Evolutionary conservation across 495 filamentous ascomycete genomes (phyloP).

Genomic region (Antarctomyces pellizariae): DNA sequence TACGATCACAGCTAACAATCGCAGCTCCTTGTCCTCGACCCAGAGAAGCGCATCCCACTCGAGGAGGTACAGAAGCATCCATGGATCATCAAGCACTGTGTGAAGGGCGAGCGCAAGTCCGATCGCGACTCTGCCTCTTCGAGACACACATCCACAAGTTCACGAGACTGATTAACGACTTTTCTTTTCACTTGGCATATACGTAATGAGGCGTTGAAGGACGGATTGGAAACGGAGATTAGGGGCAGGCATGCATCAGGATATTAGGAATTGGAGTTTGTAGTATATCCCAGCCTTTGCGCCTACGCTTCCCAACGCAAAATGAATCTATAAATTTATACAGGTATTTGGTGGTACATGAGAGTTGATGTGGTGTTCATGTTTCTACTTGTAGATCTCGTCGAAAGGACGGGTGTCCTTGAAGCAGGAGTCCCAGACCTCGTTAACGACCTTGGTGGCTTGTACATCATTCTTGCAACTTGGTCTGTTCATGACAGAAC

Average conservation of each 20-base stretch:
- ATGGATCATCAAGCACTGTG: conserved; percentile 94
- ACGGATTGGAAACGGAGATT: too few species aligned
- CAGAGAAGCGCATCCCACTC: conserved; percentile 75
- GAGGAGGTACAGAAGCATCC: conserved; percentile 80
- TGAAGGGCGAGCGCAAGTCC: conserved; percentile 42
- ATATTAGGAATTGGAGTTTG: conserved; percentile 10
- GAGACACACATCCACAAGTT: conserved; percentile 10
- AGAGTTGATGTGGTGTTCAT: neutral
- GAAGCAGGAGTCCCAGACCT: conserved; percentile 96
- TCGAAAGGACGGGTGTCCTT: conserved; percentile 85
- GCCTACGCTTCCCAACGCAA: conserved; percentile 8
- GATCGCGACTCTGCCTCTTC: conserved; percentile 21
- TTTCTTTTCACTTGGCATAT: too few species aligned
- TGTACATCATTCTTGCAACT: conserved; percentile 68
- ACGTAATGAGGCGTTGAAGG: too few species aligned
- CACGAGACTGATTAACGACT: conserved; percentile 6
- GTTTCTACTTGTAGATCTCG: conserved; percentile 60
- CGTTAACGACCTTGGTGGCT: conserved; percentile 70
- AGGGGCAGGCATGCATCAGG: conserved; percentile 4
- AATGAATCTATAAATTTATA: conserved; percentile 6
- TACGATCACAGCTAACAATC: conserved; percentile 1
- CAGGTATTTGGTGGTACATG: too few species aligned
- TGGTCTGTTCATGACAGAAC: conserved; percentile 52
- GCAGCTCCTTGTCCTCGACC: conserved; percentile 79
- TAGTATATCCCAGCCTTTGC: conserved; percentile 10